These are phyloP conservation scores for Fraxinus albicans DNA, from an alignment of 305 asterid species.

Conservation along the genomic window DNA sequence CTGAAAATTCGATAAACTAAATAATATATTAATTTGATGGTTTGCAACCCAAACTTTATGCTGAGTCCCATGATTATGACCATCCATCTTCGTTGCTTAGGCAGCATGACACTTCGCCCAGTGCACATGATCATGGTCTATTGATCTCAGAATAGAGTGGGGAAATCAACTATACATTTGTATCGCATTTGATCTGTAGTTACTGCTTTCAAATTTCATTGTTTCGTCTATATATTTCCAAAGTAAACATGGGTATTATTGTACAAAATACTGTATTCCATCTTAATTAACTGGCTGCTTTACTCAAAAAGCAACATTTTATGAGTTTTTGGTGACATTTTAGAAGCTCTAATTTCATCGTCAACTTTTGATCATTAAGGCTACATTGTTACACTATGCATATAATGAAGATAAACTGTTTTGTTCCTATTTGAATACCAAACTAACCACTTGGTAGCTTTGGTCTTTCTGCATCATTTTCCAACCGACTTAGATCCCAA, in stretches of 20 bases:
- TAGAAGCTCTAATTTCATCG: neutral
- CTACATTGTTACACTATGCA: neutral
- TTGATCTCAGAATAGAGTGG: neutral
- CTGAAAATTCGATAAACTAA: neutral
- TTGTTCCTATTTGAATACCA: neutral
- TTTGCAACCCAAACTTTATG: neutral
- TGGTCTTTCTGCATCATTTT: neutral
- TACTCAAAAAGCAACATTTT: neutral
- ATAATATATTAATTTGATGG: neutral
- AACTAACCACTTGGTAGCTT: conserved; percentile 4
- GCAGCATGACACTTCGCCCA: neutral
- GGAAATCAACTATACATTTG: neutral
- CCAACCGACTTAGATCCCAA: conserved; percentile 58
- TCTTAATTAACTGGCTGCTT: neutral
- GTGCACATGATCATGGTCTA: neutral
- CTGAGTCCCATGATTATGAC: neutral
- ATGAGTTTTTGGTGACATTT: neutral
- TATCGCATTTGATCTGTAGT: neutral
- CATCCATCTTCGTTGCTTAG: neutral
- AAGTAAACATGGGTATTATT: neutral
- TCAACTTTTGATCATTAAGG: neutral
- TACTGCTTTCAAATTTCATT: neutral
- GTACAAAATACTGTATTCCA: neutral
- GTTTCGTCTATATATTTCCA: neutral
- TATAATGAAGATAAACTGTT: neutral